A percentile compares a stretch with the other conserved stretches of the same genome.
These are phyloP conservation scores for Leucaena leucocephala DNA, from an alignment of 306 rosid species.

Conservation along the genomic window DNA sequence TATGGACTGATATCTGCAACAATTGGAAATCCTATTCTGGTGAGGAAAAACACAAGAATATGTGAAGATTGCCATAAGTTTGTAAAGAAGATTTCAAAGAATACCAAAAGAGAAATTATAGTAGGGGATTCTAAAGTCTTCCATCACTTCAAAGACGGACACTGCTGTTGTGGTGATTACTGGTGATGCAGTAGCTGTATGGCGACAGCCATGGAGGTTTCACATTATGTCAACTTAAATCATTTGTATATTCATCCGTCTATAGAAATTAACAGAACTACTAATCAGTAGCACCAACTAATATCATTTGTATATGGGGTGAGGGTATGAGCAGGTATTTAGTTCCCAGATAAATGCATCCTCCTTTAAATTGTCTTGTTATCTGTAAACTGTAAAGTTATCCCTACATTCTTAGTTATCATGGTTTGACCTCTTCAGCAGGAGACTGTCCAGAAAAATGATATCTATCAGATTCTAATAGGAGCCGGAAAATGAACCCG, in stretches of 20 bases:
- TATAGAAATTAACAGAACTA: constrained; percentile 21
- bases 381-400: not conserved
- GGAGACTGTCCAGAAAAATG: too few relatives aligned
- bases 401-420: too few relatives aligned
- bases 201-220: not conserved
- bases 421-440: too few relatives aligned
- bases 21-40: constrained; percentile 54
- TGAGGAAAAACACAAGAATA: constrained; percentile 57
- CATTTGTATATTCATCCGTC: not conserved
- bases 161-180: constrained; percentile 62
- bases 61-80: constrained; percentile 60
- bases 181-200: constrained; percentile 41
- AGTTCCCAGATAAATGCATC: not conserved
- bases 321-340: not conserved
- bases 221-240: not conserved
- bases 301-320: not conserved
- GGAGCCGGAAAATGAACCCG: too few relatives aligned
- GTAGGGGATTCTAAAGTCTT: constrained; percentile 62
- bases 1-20: constrained; percentile 58
- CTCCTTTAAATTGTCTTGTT: not conserved
- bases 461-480: too few relatives aligned
- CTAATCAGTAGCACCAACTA: not conserved
- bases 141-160: constrained; percentile 62
- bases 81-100: constrained; percentile 51
- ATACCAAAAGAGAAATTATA: constrained; percentile 49